A percentile compares a stretch with the other conserved stretches of the same genome.
These are phyloP conservation scores for Stephania japonica DNA, from an alignment of 164 flowering plant species.

Conservation along the genomic window DNA sequence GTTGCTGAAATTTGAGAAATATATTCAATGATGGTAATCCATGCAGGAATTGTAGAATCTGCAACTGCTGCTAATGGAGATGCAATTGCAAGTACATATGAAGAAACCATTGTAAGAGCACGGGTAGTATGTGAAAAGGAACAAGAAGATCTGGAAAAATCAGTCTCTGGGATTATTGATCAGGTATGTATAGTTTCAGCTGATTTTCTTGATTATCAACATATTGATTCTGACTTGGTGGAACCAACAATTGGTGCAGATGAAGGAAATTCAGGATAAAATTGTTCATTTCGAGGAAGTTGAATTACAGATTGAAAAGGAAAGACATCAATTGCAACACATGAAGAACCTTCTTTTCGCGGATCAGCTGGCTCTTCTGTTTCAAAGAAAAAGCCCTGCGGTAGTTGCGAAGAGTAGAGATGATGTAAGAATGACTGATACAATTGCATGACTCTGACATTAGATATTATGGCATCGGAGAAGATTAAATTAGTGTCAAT, in stretches of 20 bases:
- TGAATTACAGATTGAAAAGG: constrained; percentile 71
- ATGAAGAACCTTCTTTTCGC: constrained; percentile 51
- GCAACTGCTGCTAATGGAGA: constrained; percentile 32
- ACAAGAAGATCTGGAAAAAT: constrained; percentile 52
- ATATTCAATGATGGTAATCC: constrained; percentile 3
- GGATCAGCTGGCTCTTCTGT: constrained; percentile 59
- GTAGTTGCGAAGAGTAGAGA: constrained; percentile 20
- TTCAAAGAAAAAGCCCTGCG: constrained; percentile 30
- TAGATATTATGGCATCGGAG: no score
- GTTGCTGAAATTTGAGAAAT: background rate
- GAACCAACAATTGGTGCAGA: constrained; percentile 28
- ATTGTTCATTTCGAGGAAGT: constrained; percentile 53
- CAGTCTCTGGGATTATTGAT: constrained; percentile 47
- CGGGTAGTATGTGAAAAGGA: constrained; percentile 46
- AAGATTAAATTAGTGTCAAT: no score
- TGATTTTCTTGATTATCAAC: background rate
- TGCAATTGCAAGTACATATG: constrained; percentile 13
- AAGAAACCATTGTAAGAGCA: constrained; percentile 41
- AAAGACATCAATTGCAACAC: constrained; percentile 51
- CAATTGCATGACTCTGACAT: constrained; percentile 11
- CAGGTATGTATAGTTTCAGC: constrained; percentile 41
- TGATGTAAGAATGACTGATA: constrained; percentile 20
- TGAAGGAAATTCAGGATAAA: constrained; percentile 63
- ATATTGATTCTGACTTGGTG: background rate
- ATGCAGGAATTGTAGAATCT: constrained; percentile 27